Percentiles rank a stretch among this genome's conserved stretches.
These are phyloP conservation scores for Aureococcus anophagefferens DNA, from an alignment of 108 stramenopile genomes.

Conservation along the genomic window DNA sequence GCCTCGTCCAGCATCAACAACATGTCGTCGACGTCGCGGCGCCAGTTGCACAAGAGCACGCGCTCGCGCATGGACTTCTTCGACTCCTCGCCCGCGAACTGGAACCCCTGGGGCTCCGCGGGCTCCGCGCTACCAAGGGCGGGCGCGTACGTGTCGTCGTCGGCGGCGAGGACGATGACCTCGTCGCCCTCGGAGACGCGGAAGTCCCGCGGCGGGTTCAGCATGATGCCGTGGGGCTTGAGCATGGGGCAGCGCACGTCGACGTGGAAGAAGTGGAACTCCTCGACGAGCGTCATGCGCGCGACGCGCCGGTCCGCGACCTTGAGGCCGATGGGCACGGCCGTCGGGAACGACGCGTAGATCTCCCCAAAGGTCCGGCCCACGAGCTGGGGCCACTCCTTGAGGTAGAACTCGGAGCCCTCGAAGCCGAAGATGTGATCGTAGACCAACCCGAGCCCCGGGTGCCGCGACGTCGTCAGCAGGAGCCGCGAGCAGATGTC, in stretches of 20 bases:
- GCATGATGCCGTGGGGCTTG: constrained; percentile 11
- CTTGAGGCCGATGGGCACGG: constrained; percentile 38
- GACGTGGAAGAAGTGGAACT: too few species aligned
- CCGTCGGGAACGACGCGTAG: constrained; percentile 31
- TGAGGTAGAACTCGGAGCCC: constrained; percentile 38
- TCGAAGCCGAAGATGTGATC: constrained; percentile 43
- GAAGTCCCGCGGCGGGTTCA: constrained; percentile 36
- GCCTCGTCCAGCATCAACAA: constrained; percentile 32
- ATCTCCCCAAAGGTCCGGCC: constrained; percentile 39
- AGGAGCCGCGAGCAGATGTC: constrained; percentile 42
- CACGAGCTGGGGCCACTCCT: constrained; percentile 34
- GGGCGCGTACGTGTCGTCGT: constrained; percentile 35
- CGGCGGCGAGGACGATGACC: too few species aligned
- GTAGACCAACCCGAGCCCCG: constrained; percentile 31
- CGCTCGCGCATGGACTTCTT: too few species aligned
- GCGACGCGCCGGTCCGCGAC: constrained; percentile 17
- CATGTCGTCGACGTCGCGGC: constrained; percentile 44
- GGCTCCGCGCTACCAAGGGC: constrained; percentile 19
- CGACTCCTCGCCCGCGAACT: too few species aligned
- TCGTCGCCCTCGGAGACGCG: constrained; percentile 29
- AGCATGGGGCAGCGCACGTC: too few species aligned
- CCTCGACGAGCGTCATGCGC: too few species aligned
- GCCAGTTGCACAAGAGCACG: constrained; percentile 40
- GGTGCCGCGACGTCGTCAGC: constrained; percentile 38
- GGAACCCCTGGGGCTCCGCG: too few species aligned